Conservation (phyloP, 2,329 filamentous ascomycete genomes). For the Alternaria brassicicola region DNA sequence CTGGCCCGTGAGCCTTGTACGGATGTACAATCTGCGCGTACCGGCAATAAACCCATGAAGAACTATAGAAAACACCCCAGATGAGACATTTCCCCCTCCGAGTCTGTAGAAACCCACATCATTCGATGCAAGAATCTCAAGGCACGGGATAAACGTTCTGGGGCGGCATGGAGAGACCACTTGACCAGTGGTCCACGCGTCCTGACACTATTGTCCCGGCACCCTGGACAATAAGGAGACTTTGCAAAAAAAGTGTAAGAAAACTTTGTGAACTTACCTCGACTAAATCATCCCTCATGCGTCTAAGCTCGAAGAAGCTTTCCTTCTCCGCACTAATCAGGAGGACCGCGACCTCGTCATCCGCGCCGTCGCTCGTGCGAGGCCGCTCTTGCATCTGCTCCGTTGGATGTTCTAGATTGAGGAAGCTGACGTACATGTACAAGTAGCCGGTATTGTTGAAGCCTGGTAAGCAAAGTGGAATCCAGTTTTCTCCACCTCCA, state of each 20-base stretch:
- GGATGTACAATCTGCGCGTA: neutral
- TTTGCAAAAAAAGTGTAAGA: conserved; percentile 15
- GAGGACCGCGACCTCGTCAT: conserved; percentile 84
- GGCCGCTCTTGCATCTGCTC: conserved; percentile 52
- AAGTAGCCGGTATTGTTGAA: conserved; percentile 97
- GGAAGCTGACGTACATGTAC: conserved; percentile 99
- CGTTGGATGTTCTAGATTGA: conserved; percentile 64
- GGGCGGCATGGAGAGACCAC: neutral
- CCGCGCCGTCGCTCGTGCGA: conserved; percentile 48
- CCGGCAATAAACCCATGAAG: neutral
- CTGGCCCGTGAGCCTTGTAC: neutral
- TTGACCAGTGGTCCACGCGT: conserved; percentile 5
- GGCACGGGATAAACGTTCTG: neutral
- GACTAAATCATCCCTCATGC: conserved; percentile 68
- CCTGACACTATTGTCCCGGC: neutral
- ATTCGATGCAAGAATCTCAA: neutral
- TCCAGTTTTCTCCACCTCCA: conserved; percentile 96
- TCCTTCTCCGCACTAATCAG: conserved; percentile 93
- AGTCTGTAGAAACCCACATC: conserved; percentile 7
- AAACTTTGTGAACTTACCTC: conserved; percentile 50
- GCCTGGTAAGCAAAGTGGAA: conserved; percentile 90
- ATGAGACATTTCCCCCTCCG: conserved; percentile 3
- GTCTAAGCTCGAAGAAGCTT: conserved; percentile 86
- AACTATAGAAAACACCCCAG: neutral
- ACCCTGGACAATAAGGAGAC: conserved; percentile 16